These are phyloP conservation scores for Strobilomyces echinocephalus DNA, from an alignment of 768 basidiomycete species.

Conservation along the genomic window DNA sequence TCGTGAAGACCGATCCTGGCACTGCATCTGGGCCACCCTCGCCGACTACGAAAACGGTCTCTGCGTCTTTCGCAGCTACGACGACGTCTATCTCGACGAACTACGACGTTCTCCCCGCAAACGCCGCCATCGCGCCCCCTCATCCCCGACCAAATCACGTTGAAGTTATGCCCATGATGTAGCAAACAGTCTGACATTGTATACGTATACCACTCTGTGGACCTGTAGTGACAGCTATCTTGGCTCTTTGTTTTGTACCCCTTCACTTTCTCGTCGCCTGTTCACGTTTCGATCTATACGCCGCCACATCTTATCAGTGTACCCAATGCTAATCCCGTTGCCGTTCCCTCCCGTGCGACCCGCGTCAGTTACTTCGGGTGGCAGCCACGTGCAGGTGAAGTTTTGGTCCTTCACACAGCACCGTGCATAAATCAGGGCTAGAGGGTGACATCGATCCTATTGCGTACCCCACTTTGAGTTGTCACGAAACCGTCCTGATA, in stretches of 20 bases:
- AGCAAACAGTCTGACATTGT: constrained; percentile 10
- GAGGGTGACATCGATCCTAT: neutral
- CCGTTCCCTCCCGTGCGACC: constrained; percentile 1
- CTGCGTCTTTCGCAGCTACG: constrained; percentile 54
- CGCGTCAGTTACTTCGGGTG: neutral
- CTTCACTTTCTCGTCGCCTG: neutral
- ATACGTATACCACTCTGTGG: constrained; percentile 4
- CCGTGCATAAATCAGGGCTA: constrained; percentile 2
- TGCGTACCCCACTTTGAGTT: neutral
- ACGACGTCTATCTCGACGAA: constrained; percentile 53
- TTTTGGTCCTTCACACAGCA: neutral
- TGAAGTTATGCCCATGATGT: constrained; percentile 9
- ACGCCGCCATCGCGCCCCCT: constrained; percentile 21
- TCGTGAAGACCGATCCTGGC: constrained; percentile 45
- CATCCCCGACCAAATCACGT: constrained; percentile 22
- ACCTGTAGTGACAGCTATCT: constrained; percentile 15
- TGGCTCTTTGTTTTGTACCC: neutral
- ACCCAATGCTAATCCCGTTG: constrained; percentile 4
- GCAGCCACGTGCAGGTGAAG: neutral
- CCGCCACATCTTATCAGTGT: constrained; percentile 6
- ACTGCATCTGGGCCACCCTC: constrained; percentile 62
- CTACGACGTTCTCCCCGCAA: constrained; percentile 41
- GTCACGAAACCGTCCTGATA: neutral
- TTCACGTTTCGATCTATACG: constrained; percentile 4
- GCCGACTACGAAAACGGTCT: constrained; percentile 45